Percentiles rank a stretch among this genome's conserved stretches.
phyloP scores from a whole-genome alignment of 148 eudicot genomes.

The Vaccinium myrtillus region DNA sequence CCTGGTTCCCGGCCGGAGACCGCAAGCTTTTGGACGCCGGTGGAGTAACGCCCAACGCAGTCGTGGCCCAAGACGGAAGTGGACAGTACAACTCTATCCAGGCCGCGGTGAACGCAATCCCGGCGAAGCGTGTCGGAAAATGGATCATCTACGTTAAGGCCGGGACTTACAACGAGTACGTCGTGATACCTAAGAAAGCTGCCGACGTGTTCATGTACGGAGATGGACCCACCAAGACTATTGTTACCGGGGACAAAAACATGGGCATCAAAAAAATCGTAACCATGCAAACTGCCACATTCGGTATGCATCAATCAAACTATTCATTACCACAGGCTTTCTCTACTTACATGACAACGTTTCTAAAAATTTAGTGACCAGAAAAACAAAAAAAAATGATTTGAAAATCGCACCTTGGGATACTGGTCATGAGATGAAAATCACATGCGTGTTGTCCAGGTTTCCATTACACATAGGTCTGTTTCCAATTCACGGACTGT shows the following conservation, averaged over 20 bases:
- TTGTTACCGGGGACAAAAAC: slow-evolving; percentile 47
- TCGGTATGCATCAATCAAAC: slow-evolving; percentile 13
- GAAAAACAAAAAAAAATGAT: too few relatives aligned
- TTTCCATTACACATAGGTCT: too few relatives aligned
- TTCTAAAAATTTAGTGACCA: too few relatives aligned
- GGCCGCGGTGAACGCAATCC: slow-evolving; percentile 50
- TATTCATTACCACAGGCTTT: neutral
- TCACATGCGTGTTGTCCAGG: too few relatives aligned
- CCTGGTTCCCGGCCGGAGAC: slow-evolving; percentile 44
- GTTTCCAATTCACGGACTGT: too few relatives aligned
- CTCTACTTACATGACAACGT: neutral
- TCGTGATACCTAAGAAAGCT: slow-evolving; percentile 31
- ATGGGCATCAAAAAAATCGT: slow-evolving; percentile 10
- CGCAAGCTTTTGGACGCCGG: slow-evolving; percentile 31
- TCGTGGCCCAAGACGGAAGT: slow-evolving; percentile 67
- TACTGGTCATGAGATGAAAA: too few relatives aligned
- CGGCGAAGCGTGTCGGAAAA: slow-evolving; percentile 38
- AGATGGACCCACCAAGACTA: slow-evolving; percentile 63
- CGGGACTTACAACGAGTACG: slow-evolving; percentile 54
- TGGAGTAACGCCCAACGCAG: neutral
- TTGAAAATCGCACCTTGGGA: too few relatives aligned
- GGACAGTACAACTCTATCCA: slow-evolving; percentile 55
- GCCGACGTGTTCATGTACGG: slow-evolving; percentile 65
- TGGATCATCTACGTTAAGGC: slow-evolving; percentile 61
- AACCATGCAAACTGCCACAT: slow-evolving; percentile 57